Base-by-base conservation (phyloP, 371 early-diverging fungal species). In the Mortierella sp. region DNA sequence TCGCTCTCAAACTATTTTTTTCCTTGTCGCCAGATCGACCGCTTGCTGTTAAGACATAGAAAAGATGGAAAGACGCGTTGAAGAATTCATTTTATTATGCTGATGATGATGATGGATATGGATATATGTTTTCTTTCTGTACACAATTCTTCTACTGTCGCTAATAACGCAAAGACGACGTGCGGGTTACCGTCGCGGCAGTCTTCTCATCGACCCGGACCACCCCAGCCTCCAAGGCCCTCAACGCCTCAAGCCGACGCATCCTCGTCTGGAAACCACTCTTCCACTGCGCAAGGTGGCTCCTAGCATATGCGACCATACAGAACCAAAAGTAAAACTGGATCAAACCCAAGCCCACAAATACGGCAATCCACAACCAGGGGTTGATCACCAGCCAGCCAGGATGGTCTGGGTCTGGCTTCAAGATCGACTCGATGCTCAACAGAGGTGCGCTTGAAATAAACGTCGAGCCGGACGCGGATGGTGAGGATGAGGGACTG, bases 281-380 rank as follows among this genome's bases (percentile, higher is more conserved):
- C 58, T 34, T 31, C 58, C 58, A 58, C 58, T 58, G 58, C 16
- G 58, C 58, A 58, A 58, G 58, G 34, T 58, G 58, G 2, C 58
- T 67, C 61, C 70, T 70, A 11, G 67, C 79, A 44, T 69, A 79
- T 22, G 74, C 74, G 0, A 69, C 55, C 45, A 74, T 52, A 41
- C 71, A 71, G 24, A 71, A 19, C 71, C 79, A 79, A 31, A 63
- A 70, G 34, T 79, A 79, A 1, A 79, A 2, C 48, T 79, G 71
- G 0, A 70, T 1, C 7, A 50, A 1, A 19, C 65, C 74, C 13
- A 79, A 52, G 2, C 7, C 45, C 24, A 44, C 31, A 53, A 74
- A 79, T 0, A 53, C 53, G 0, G 37, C 63, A 2, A 79, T 74
- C 79, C 79, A 79, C 6, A 70, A 44, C 16, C 45, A 52, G 4